A percentile compares a stretch with the other conserved stretches of the same genome.
Conservation (phyloP, 106 monocot genomes). For the Platanthera zijinensis region DNA sequence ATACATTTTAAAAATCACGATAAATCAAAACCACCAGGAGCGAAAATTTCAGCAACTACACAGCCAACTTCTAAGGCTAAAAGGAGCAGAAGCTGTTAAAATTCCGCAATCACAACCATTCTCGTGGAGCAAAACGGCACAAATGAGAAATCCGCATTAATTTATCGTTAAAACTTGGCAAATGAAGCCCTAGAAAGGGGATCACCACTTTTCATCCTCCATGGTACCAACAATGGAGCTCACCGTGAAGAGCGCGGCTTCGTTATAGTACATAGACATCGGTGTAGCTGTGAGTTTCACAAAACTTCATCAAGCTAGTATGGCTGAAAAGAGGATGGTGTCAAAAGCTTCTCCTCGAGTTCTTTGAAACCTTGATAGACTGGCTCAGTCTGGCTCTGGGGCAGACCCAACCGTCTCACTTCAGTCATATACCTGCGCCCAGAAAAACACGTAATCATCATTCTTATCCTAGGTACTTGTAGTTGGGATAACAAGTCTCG, state of each 20-base stretch:
- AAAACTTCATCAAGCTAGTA: conserved; percentile 1
- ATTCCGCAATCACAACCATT: neutral
- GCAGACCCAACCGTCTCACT: conserved; percentile 64
- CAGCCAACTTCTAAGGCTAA: neutral
- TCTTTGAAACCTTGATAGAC: conserved; percentile 71
- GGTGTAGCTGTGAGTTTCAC: too few species aligned
- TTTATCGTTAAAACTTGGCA: too few species aligned
- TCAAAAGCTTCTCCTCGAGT: conserved; percentile 55
- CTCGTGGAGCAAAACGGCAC: neutral
- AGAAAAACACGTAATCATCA: neutral
- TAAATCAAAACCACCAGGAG: neutral
- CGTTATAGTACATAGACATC: too few species aligned
- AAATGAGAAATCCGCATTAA: neutral
- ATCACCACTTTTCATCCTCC: too few species aligned
- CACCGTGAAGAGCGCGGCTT: too few species aligned
- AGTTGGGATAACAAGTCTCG: neutral
- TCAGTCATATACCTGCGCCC: conserved; percentile 83
- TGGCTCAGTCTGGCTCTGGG: conserved; percentile 66
- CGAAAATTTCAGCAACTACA: neutral
- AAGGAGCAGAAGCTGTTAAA: neutral
- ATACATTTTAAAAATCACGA: neutral
- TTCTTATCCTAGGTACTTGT: neutral
- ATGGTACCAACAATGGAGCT: too few species aligned
- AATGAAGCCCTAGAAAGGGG: too few species aligned
- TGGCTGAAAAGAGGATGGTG: conserved; percentile 16